Conservation (phyloP, 164 flowering plant genomes). For the Vitis vinifera region ASM3070453v1 NC_081817.1:1096501-1097000, state of each 20-base stretch:
- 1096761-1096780: slow-evolving; percentile 68
- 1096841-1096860: neutral
- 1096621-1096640: slow-evolving; percentile 42
- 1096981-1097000: too few relatives aligned
- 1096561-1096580: slow-evolving; percentile 45
- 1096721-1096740: slow-evolving; percentile 69
- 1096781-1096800: slow-evolving; percentile 77
- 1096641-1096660: slow-evolving; percentile 63
- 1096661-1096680: slow-evolving; percentile 80
- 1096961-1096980: too few relatives aligned
- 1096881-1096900: neutral
- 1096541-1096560: neutral
- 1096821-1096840: slow-evolving; percentile 2
- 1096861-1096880: neutral
- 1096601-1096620: slow-evolving; percentile 65
- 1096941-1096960: too few relatives aligned
- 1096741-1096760: slow-evolving; percentile 66
- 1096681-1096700: slow-evolving; percentile 81
- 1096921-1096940: too few relatives aligned
- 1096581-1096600: slow-evolving; percentile 42
- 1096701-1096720: slow-evolving; percentile 64
- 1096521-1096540: slow-evolving; percentile 4
- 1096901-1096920: too few relatives aligned
- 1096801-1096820: slow-evolving; percentile 70
- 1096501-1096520: too few relatives aligned